Conservation (phyloP, 306 rosid genomes). For the Lathyrus sativus region DNA sequence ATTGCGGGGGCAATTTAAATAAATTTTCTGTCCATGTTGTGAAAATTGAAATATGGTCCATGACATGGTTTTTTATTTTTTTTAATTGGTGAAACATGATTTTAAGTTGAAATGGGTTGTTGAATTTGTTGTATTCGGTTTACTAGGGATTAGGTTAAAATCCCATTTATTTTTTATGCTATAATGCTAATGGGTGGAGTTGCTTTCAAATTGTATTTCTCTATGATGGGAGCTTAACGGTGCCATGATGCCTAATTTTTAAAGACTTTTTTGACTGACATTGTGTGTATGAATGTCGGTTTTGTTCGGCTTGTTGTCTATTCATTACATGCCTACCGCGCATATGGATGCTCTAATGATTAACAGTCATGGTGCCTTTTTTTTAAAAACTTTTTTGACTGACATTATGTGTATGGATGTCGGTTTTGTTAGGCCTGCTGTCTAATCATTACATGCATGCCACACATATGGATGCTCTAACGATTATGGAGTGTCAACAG, state of each 20-base stretch:
- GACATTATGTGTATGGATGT: constrained; percentile 17
- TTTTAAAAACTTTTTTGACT: not conserved
- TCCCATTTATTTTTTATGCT: not conserved
- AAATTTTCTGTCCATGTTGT: not conserved
- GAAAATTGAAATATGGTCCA: not conserved
- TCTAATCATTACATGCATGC: constrained; percentile 43
- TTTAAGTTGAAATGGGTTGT: constrained; percentile 16
- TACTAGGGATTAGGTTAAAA: constrained; percentile 4
- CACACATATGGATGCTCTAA: constrained; percentile 59
- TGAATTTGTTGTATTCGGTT: not conserved
- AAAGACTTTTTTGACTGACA: not conserved
- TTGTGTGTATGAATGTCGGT: too few relatives aligned
- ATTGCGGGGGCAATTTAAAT: not conserved
- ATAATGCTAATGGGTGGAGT: not conserved
- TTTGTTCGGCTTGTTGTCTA: too few relatives aligned
- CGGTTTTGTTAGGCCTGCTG: constrained; percentile 37
- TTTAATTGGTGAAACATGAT: constrained; percentile 1
- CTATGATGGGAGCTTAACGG: not conserved
- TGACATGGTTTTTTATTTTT: constrained; percentile 1
- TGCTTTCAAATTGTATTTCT: not conserved
- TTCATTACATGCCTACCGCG: too few relatives aligned
- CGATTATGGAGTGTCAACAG: constrained; percentile 55
- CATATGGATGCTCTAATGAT: too few relatives aligned
- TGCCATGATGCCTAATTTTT: not conserved
- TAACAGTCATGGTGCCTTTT: not conserved